Evolutionary conservation across 1,139 yeast species (phyloP).

Genomic region (Yamadazyma spencermartinsiae): DNA sequence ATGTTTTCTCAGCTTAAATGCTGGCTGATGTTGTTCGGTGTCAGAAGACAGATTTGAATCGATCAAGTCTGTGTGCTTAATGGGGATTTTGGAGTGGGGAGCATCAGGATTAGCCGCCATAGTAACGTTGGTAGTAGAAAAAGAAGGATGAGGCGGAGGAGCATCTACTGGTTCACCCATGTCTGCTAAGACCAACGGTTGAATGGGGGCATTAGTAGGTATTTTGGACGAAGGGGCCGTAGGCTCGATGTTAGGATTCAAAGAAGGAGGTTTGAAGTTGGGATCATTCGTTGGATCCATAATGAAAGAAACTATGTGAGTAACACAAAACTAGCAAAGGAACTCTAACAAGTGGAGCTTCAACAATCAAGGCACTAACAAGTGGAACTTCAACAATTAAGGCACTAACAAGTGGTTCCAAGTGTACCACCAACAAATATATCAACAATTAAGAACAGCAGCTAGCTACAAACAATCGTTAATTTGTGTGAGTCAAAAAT

Average conservation of each 20-base stretch:
- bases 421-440: too few species aligned
- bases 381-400: too few species aligned
- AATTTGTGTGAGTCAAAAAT: too few species aligned
- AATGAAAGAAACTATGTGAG: too few species aligned
- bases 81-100: constrained; percentile 40
- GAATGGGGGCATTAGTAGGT: constrained; percentile 74
- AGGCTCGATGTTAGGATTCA: constrained; percentile 59
- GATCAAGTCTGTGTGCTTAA: constrained; percentile 41
- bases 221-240: constrained; percentile 72
- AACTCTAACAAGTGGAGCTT: too few species aligned
- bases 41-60: constrained; percentile 23
- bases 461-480: too few species aligned
- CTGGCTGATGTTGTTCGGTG: not conserved
- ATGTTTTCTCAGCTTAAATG: not conserved
- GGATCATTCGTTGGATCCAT: constrained; percentile 88
- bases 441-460: too few species aligned
- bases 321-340: too few species aligned
- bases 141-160: constrained; percentile 59
- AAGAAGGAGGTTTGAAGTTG: constrained; percentile 70
- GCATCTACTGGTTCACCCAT: constrained; percentile 70
- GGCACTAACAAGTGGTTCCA: too few species aligned
- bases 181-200: constrained; percentile 75
- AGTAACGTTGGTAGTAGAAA: constrained; percentile 9
- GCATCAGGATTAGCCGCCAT: constrained; percentile 9
- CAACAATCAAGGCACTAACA: too few species aligned